Evolutionary conservation across 164 flowering plant genomes (phyloP), one percentile per base, ranked within the genome.

Genomic region (Sextonia rubra): DNA sequence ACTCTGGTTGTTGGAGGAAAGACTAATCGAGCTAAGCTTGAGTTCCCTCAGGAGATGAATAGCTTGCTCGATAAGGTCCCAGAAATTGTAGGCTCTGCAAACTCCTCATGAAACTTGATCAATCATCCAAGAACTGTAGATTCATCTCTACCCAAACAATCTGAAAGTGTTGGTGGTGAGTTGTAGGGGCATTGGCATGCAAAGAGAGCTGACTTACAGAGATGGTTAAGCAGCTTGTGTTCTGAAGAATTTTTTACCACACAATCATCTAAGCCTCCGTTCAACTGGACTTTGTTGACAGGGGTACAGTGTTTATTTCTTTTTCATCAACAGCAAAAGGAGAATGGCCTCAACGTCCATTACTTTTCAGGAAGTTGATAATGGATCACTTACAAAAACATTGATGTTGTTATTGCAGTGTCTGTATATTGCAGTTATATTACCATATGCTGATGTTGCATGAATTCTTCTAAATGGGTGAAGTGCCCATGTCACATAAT

Each of bases 1-100:
- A 75, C 86, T 25, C 88, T 93, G 69, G 81, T 89, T 12, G 66
- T 93, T 32, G 99, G 99, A 58, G 99, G 98, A 73, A 95, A 87
- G 83, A 88, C 96, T 9, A 95, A 95, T 71, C 82, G 97, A 64
- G 94, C 96, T 22, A 93, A 91, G 82, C 83, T 71, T 64, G 97
- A 86, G 75, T 93, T 93, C 77, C 89, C 94, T 1, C 85, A 84
- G 12, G 97, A 91, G 77, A 84, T 95, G 87, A 81, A 93, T 73
- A 75, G 82, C 56, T 77, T 95, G 83, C 98, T 95, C 18, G 85
- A 91, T 83, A 78, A 70, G 65, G 92, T 95, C 44, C 99, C 98
- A 1, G 98, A 95, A 80, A 71, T 93, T 71, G 85, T 93, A 47
- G 86, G 82, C 85, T 47, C 11, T 60, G 52, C 24, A 17, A 84